phyloP scores from a whole-genome alignment of 2,329 filamentous ascomycete genomes.

The Xylaria sp. region DNA sequence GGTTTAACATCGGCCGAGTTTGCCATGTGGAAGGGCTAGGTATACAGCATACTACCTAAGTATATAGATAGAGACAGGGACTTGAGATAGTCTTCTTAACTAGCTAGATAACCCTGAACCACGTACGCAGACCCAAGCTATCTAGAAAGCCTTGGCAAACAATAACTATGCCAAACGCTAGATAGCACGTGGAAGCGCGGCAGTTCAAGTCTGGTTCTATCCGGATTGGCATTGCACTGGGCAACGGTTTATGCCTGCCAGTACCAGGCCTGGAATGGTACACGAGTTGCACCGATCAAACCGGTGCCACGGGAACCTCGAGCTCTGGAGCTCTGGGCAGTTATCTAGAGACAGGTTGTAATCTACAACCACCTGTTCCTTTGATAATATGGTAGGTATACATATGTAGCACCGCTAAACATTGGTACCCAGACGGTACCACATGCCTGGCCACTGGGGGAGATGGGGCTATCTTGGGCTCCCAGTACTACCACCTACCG shows the following conservation, averaged over 20 bases:
- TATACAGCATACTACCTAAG: too few relatives aligned
- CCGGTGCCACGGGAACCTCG: conserved; percentile 25
- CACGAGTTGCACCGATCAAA: conserved; percentile 30
- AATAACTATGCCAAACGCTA: conserved; percentile 22
- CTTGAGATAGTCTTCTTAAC: neutral
- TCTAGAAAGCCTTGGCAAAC: conserved; percentile 26
- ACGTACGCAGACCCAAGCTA: neutral
- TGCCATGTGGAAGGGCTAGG: too few relatives aligned
- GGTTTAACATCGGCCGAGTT: too few relatives aligned
- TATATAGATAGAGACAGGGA: neutral
- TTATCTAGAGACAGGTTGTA: neutral
- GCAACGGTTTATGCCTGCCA: conserved; percentile 23
- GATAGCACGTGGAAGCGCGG: conserved; percentile 37
- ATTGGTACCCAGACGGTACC: conserved; percentile 13
- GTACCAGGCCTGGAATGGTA: conserved; percentile 13
- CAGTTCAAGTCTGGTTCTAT: conserved; percentile 31
- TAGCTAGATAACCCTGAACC: neutral
- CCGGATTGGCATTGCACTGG: conserved; percentile 24
- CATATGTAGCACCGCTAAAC: neutral
- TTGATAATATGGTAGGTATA: neutral
- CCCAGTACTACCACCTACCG: neutral
- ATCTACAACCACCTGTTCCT: neutral
- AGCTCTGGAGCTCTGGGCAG: too few relatives aligned
- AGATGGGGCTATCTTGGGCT: conserved; percentile 13
- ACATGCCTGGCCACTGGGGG: conserved; percentile 7